Evolutionary conservation across 257 asterid species (phyloP).

Genomic region (Echites panduratus): DNA sequence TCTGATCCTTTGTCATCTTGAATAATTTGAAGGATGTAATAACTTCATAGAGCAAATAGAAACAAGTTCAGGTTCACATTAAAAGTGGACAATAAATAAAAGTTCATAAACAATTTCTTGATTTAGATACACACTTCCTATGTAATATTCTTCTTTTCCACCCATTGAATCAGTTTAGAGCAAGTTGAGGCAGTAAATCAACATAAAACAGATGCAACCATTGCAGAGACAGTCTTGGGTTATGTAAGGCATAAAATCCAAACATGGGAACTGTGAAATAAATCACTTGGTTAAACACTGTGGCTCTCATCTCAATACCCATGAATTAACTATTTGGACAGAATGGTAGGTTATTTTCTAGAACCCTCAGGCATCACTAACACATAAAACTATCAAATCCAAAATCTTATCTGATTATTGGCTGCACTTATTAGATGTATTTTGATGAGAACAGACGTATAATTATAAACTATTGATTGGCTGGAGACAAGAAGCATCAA

Average conservation of each 20-base stretch:
- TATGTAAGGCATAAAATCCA: neutral
- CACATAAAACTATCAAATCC: neutral
- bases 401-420: neutral
- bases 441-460: neutral
- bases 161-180: neutral
- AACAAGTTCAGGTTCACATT: neutral
- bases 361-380: neutral
- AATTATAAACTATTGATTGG: neutral
- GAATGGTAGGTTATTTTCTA: too few relatives aligned
- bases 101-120: neutral
- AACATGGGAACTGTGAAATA: neutral
- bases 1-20: constrained; percentile 86
- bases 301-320: neutral
- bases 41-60: constrained; percentile 44
- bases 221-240: neutral
- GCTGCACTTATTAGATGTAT: too few relatives aligned
- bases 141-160: neutral
- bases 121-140: neutral
- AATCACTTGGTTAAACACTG: neutral
- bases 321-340: neutral
- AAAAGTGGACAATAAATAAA: neutral
- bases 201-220: neutral
- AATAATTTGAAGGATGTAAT: constrained; percentile 85
- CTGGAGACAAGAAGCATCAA: neutral
- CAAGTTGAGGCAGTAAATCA: neutral